Percentiles rank a stretch among this genome's conserved stretches.
Conservation (phyloP, 257 asterid genomes). For the Galeopsis tetrahit region DNA sequence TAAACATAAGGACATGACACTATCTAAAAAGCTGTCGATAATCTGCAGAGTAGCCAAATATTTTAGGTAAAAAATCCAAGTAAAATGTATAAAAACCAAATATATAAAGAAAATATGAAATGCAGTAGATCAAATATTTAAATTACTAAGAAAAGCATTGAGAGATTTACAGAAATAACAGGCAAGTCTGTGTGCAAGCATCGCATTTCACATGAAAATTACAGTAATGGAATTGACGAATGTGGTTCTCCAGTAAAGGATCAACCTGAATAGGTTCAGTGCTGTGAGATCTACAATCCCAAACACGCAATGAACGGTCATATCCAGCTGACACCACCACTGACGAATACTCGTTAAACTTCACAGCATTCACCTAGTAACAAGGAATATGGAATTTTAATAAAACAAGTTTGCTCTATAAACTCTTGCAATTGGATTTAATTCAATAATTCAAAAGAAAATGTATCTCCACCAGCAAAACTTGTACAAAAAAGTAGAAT, state of each 20-base stretch:
- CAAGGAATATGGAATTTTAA: slow-evolving; percentile 24
- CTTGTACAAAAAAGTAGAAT: not conserved
- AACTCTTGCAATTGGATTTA: slow-evolving; percentile 3
- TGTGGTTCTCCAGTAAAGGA: slow-evolving; percentile 9
- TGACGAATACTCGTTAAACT: slow-evolving; percentile 77
- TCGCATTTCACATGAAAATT: slow-evolving; percentile 13
- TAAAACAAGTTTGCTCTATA: not conserved
- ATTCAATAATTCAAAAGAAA: not conserved
- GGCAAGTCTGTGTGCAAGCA: not conserved
- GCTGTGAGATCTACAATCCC: slow-evolving; percentile 99
- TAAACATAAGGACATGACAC: slow-evolving; percentile 91
- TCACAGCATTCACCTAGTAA: slow-evolving; percentile 87
- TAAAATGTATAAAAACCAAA: not conserved
- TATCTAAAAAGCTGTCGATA: slow-evolving; percentile 74
- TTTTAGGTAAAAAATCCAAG: slow-evolving; percentile 4
- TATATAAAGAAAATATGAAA: not conserved
- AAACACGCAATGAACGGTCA: slow-evolving; percentile 87
- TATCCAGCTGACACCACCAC: slow-evolving; percentile 95
- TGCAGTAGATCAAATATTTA: not conserved
- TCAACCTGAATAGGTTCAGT: slow-evolving; percentile 90
- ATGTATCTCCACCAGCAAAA: not conserved
- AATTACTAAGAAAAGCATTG: not conserved
- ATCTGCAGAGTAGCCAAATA: slow-evolving; percentile 54
- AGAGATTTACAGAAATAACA: not conserved
- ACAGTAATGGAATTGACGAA: not conserved